A percentile compares a stretch with the other conserved stretches of the same genome.
These are phyloP conservation scores for Anthostomella pinea DNA, from an alignment of 2,329 filamentous ascomycete species.

Conservation along the genomic window DNA sequence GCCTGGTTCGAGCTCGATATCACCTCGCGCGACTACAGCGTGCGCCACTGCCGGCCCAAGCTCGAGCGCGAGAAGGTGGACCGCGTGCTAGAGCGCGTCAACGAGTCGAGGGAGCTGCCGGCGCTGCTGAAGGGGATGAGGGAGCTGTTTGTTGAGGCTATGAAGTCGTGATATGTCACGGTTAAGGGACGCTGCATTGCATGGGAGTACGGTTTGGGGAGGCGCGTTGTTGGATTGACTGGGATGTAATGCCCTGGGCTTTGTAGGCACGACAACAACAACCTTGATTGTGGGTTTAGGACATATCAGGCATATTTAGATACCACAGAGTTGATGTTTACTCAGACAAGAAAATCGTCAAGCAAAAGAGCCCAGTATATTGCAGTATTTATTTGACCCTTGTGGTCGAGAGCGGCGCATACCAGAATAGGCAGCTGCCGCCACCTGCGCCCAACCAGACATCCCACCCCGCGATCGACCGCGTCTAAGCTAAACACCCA, in stretches of 20 bases:
- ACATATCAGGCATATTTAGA: no score
- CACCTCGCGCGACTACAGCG: conserved; percentile 77
- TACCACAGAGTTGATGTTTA: no score
- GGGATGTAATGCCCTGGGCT: no score
- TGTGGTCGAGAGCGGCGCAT: no score
- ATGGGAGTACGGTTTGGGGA: not conserved
- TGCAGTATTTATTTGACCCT: no score
- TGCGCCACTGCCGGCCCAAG: conserved; percentile 78
- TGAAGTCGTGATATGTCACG: conserved; percentile 45
- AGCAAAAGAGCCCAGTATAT: no score
- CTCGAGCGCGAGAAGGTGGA: conserved; percentile 77
- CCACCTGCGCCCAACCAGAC: conserved; percentile 16
- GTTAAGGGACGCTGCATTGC: not conserved
- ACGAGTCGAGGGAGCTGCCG: conserved; percentile 73
- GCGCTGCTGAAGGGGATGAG: conserved; percentile 79
- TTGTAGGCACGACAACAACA: no score
- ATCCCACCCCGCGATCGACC: conserved; percentile 12
- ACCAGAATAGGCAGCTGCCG: conserved; percentile 16
- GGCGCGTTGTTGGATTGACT: no score
- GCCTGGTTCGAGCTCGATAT: conserved; percentile 92
- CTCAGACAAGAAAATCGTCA: no score
- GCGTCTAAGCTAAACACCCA: conserved; percentile 8
- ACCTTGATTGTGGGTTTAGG: no score
- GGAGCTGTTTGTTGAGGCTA: conserved; percentile 68
- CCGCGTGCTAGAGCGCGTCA: conserved; percentile 72